phyloP scores from a whole-genome alignment of 768 basidiomycete genomes.

The Tephrocybe rancida region DNA sequence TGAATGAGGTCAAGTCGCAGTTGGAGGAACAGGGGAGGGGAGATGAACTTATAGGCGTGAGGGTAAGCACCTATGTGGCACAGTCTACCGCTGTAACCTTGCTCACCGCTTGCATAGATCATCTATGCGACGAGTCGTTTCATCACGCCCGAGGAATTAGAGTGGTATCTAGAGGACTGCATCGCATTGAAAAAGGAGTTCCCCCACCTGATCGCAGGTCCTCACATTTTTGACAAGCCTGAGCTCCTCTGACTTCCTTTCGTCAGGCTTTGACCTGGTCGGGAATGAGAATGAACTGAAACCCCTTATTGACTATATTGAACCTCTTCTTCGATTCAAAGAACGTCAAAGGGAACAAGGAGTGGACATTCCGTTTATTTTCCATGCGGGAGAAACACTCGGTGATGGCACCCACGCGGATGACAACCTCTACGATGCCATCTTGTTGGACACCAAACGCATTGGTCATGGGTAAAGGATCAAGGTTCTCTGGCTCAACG shows the following conservation, averaged over 20 bases:
- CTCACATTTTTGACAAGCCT: neutral
- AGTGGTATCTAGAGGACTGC: slow-evolving; percentile 75
- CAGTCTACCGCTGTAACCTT: neutral
- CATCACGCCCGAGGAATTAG: slow-evolving; percentile 56
- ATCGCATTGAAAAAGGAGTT: slow-evolving; percentile 73
- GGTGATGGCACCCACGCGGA: slow-evolving; percentile 76
- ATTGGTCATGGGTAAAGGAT: slow-evolving; percentile 75
- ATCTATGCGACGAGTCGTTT: slow-evolving; percentile 70
- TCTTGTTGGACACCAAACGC: slow-evolving; percentile 75
- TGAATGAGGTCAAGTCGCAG: slow-evolving; percentile 55
- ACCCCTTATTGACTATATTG: slow-evolving; percentile 65
- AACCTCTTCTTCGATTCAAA: slow-evolving; percentile 61
- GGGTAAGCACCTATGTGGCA: slow-evolving; percentile 37
- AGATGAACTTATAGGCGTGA: slow-evolving; percentile 68
- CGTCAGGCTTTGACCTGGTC: slow-evolving; percentile 77
- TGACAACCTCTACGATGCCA: slow-evolving; percentile 76
- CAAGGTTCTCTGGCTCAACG: no score
- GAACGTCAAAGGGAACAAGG: slow-evolving; percentile 56
- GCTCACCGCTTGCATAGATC: slow-evolving; percentile 48
- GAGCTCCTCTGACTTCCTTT: neutral
- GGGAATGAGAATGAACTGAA: slow-evolving; percentile 66
- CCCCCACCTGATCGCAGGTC: slow-evolving; percentile 73
- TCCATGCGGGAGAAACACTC: slow-evolving; percentile 82
- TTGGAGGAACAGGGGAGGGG: slow-evolving; percentile 53
- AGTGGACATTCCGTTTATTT: slow-evolving; percentile 73